phyloP scores from a whole-genome alignment of 2,329 filamentous ascomycete species.

The Apiospora kogelbergensis region DNA sequence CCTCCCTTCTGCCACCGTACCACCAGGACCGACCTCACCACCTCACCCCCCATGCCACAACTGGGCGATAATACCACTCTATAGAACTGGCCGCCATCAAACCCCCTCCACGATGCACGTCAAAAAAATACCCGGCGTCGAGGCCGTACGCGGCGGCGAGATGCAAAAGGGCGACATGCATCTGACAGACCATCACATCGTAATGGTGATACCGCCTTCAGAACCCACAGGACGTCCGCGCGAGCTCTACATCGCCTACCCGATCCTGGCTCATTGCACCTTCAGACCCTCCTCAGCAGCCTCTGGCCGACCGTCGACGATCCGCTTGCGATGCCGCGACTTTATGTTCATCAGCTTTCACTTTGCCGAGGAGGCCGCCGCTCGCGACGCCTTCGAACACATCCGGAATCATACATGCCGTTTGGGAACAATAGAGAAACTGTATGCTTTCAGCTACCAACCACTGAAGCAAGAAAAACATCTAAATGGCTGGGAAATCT shows the following conservation, averaged over 20 bases:
- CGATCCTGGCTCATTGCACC: slow-evolving; percentile 80
- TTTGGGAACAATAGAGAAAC: slow-evolving; percentile 78
- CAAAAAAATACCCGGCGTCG: slow-evolving; percentile 57
- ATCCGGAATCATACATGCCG: slow-evolving; percentile 81
- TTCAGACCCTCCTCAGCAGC: slow-evolving; percentile 71
- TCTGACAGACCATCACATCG: slow-evolving; percentile 62
- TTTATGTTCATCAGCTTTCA: slow-evolving; percentile 93
- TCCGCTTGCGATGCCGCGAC: slow-evolving; percentile 87
- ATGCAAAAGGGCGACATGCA: slow-evolving; percentile 57
- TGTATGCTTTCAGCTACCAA: slow-evolving; percentile 87
- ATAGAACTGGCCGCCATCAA: neutral
- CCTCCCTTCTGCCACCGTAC: neutral
- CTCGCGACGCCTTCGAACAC: slow-evolving; percentile 83
- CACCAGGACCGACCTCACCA: neutral
- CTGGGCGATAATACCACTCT: neutral
- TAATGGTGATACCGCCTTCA: slow-evolving; percentile 31
- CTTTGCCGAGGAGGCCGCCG: slow-evolving; percentile 71
- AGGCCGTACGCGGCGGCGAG: slow-evolving; percentile 59
- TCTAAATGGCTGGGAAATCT: slow-evolving; percentile 79
- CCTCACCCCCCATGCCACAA: neutral
- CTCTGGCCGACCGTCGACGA: slow-evolving; percentile 73
- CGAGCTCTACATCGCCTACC: slow-evolving; percentile 93
- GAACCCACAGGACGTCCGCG: slow-evolving; percentile 34
- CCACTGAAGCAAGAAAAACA: slow-evolving; percentile 71
- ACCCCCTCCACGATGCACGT: slow-evolving; percentile 23